Conservation (phyloP, 305 asterid genomes). For the Solanum chacoense region DNA sequence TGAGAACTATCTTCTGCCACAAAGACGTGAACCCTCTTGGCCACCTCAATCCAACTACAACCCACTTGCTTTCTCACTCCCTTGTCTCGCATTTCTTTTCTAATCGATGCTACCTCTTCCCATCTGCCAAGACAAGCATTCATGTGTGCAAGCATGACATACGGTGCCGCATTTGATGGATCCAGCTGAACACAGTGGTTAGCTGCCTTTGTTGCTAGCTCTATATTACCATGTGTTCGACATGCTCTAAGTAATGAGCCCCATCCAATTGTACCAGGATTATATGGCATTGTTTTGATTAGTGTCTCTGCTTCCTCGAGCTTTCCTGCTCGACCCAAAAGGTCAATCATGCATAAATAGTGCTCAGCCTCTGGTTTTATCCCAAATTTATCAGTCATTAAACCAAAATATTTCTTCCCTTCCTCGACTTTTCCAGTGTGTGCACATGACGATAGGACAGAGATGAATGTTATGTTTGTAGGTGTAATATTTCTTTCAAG, state of each 20-base stretch:
- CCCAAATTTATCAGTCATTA: slow-evolving; percentile 43
- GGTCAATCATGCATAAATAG: slow-evolving; percentile 67
- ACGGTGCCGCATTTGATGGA: slow-evolving; percentile 58
- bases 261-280: slow-evolving; percentile 49
- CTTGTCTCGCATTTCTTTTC: slow-evolving; percentile 34
- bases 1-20: slow-evolving; percentile 62
- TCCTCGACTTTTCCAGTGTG: slow-evolving; percentile 68
- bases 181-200: slow-evolving; percentile 46
- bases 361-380: slow-evolving; percentile 54
- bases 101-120: slow-evolving; percentile 55
- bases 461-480: slow-evolving; percentile 51
- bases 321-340: slow-evolving; percentile 60
- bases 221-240: slow-evolving; percentile 40
- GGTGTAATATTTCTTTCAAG: slow-evolving; percentile 30
- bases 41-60: slow-evolving; percentile 67
- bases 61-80: slow-evolving; percentile 50
- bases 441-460: slow-evolving; percentile 66
- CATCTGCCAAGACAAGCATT: slow-evolving; percentile 38
- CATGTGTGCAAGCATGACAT: slow-evolving; percentile 51
- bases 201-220: slow-evolving; percentile 64
- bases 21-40: slow-evolving; percentile 45
- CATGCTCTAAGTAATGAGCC: slow-evolving; percentile 61
- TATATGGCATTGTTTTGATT: slow-evolving; percentile 47
- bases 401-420: slow-evolving; percentile 39
- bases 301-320: slow-evolving; percentile 50